These are phyloP conservation scores for Penicillium psychrofluorescens DNA, from an alignment of 495 filamentous ascomycete genomes.

Conservation along the genomic window DNA sequence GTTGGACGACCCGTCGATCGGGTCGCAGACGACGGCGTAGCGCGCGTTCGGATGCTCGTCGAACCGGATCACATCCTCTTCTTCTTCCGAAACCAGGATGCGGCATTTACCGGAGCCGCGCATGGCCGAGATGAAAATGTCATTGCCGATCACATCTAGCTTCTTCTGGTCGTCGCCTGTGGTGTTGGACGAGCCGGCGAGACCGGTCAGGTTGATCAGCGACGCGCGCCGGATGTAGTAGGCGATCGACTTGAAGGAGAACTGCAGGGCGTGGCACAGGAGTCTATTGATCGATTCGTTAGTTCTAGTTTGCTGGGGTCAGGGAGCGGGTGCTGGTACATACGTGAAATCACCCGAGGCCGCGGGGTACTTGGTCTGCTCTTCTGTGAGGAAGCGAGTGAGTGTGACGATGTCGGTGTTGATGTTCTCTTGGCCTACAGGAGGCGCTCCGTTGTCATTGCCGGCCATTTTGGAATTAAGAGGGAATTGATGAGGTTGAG, in stretches of 20 bases:
- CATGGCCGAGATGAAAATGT: conserved; percentile 94
- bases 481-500: background rate
- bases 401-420: conserved; percentile 96
- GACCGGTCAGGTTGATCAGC: conserved; percentile 91
- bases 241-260: conserved; percentile 98
- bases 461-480: conserved; percentile 26
- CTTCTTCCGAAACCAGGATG: conserved; percentile 91
- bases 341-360: conserved; percentile 96
- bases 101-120: conserved; percentile 80
- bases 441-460: conserved; percentile 26
- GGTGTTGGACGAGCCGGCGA: conserved; percentile 89
- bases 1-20: conserved; percentile 96
- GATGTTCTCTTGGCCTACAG: conserved; percentile 62
- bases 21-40: conserved; percentile 95
- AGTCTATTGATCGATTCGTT: conserved; percentile 43
- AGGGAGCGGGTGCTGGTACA: conserved; percentile 19
- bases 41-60: conserved; percentile 69
- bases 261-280: conserved; percentile 94
- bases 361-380: conserved; percentile 86
- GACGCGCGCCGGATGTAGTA: conserved; percentile 98
- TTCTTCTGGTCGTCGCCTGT: conserved; percentile 99
- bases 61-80: conserved; percentile 87
- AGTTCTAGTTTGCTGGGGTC: background rate
- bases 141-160: conserved; percentile 97
- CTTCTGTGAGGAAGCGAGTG: conserved; percentile 90